Evolutionary conservation across 768 basidiomycete species (phyloP), one percentile per base, ranked within the genome.

Genomic region (Boletellus ananiceps): DNA sequence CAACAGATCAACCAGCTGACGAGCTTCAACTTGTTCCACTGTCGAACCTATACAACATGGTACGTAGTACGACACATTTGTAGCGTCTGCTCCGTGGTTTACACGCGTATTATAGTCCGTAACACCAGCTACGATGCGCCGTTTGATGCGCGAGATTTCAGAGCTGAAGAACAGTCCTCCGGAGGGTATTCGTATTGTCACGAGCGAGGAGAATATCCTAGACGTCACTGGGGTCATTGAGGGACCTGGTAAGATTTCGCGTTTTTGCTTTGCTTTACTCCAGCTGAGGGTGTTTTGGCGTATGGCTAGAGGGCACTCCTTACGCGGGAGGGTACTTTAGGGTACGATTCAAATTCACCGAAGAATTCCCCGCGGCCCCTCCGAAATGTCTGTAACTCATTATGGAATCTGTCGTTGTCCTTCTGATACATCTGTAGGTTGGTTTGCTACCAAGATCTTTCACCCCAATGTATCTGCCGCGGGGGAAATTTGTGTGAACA

Each of bases 401-500:
- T 40, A 41, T 48, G 12, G 1, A 31, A 1, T 31, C 7, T 50
- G 9, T 8, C 12, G 15, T 44, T 14, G 4, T 4, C 21, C 16
- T 47, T 29, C 18, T 55, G 51, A 64, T 40, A 27, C 31, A 46
- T 44, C 11, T 36, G 11, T 57, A 95, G 93, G 94, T 62, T 86
- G 89, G 74, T 88, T 96, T 57, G 73, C 78, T 13, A 96, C 94
- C 43, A 96, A 95, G 74, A 94, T 98, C 49, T 97, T 97, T 69
- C 94, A 97, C 61, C 94, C 95, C 0, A 98, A 98, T 60, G 92
- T 98, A 35, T 94, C 93, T 0, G 76, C 79, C 31, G 68, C 80
- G 0, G 93, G 93, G 14, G 93, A 96, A 69, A 97, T 97, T 57
- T 97, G 93, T 66, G 93, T 97, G 13, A 95, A 94, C 71, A 97